Percentiles rank a stretch among this genome's conserved stretches.
Conservation (phyloP, 2,329 filamentous ascomycete genomes). For the Beauveria medogensis region DNA sequence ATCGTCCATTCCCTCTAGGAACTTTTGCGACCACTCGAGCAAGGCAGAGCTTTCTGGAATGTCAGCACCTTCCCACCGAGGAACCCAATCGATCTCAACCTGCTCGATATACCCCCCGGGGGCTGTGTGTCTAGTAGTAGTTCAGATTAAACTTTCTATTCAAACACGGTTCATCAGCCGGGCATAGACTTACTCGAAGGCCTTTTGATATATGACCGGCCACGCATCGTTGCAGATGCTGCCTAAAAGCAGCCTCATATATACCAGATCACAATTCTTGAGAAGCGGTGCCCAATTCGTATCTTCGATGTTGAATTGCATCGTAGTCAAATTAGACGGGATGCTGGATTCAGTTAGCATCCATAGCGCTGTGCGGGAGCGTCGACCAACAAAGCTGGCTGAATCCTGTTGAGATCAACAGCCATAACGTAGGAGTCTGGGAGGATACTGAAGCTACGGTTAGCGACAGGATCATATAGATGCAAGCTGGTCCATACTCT, state of each 20-base stretch:
- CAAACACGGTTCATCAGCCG: not conserved
- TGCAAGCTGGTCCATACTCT: constrained; percentile 41
- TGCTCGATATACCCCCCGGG: constrained; percentile 72
- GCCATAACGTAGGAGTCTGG: constrained; percentile 25
- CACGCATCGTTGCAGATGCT: constrained; percentile 63
- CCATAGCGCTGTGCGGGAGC: too few relatives aligned
- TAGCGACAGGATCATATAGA: not conserved
- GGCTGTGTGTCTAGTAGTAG: constrained; percentile 58
- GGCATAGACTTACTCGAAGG: constrained; percentile 44
- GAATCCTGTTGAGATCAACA: constrained; percentile 32
- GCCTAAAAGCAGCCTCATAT: constrained; percentile 71
- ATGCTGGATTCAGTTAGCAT: constrained; percentile 43
- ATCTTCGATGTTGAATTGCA: constrained; percentile 68
- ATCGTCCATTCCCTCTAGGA: constrained; percentile 59
- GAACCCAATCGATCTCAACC: constrained; percentile 78
- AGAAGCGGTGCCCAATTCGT: constrained; percentile 46
- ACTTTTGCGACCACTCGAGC: constrained; percentile 59
- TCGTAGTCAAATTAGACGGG: constrained; percentile 46
- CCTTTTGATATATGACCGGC: constrained; percentile 63
- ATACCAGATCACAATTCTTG: constrained; percentile 68
- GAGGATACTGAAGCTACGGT: constrained; percentile 6
- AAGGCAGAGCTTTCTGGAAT: constrained; percentile 51
- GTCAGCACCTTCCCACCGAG: constrained; percentile 61
- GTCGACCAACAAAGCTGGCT: constrained; percentile 25
- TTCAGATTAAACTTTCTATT: not conserved